These are phyloP conservation scores for Talaromyces sp. DNA, from an alignment of 2,329 filamentous ascomycete genomes.

Conservation along the genomic window DNA sequence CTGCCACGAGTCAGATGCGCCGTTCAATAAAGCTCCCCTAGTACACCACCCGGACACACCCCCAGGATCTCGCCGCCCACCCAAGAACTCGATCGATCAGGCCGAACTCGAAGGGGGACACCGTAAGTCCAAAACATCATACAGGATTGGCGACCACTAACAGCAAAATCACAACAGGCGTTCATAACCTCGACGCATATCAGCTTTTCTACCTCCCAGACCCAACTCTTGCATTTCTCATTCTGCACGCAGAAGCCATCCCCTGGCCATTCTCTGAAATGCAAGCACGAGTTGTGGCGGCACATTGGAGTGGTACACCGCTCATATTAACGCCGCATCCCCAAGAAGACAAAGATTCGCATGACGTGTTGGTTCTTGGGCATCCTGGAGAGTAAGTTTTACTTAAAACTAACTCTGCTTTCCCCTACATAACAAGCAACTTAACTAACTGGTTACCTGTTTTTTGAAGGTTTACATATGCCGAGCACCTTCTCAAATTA, in stretches of 20 bases:
- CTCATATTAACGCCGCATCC: conserved; percentile 1
- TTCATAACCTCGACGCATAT: conserved; percentile 1
- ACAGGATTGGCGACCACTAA: not conserved
- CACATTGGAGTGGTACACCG: not conserved
- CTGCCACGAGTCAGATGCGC: not conserved
- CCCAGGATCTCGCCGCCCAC: not conserved
- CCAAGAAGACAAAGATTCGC: not conserved
- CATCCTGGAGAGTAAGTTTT: not conserved
- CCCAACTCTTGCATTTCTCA: not conserved
- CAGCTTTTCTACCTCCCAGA: conserved; percentile 4
- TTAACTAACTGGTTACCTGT: too few relatives aligned
- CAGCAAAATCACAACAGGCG: not conserved
- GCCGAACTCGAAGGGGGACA: not conserved
- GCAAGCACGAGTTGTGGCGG: not conserved
- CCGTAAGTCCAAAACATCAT: not conserved
- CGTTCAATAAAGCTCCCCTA: not conserved
- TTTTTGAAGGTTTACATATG: not conserved
- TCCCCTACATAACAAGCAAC: too few relatives aligned
- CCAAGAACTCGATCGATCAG: not conserved
- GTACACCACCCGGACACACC: not conserved
- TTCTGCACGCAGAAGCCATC: conserved; percentile 4
- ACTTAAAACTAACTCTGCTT: too few relatives aligned
- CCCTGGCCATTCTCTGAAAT: conserved; percentile 8
- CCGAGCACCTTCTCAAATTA: not conserved
- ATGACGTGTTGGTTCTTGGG: conserved; percentile 1